A percentile compares a stretch with the other conserved stretches of the same genome.
Conservation (phyloP, 495 filamentous ascomycete species). For the Aspergillus funiculosus region DNA sequence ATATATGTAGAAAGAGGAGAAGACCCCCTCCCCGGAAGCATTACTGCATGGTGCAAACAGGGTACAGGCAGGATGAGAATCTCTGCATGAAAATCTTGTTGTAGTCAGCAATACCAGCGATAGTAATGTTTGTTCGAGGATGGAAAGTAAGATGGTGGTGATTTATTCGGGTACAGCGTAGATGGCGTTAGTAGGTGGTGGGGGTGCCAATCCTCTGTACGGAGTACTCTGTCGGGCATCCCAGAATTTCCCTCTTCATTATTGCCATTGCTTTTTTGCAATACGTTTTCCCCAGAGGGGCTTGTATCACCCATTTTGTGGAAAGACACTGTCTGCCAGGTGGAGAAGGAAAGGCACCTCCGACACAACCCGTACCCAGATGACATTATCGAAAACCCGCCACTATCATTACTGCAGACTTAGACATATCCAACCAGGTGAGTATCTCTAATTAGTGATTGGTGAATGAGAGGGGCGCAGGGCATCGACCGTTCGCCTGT, state of each 20-base stretch:
- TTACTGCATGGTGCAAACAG: constrained; percentile 27
- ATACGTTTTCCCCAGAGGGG: neutral
- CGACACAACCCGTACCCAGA: neutral
- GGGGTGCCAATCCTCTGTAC: constrained; percentile 18
- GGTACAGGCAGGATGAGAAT: constrained; percentile 14
- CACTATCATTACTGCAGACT: no score
- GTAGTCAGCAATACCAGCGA: constrained; percentile 17
- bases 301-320: neutral
- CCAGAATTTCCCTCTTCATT: constrained; percentile 1
- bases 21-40: constrained; percentile 16
- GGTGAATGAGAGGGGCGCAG: neutral
- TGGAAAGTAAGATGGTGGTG: constrained; percentile 9
- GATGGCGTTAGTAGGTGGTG: constrained; percentile 18
- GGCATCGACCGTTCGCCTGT: neutral
- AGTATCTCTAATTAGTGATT: neutral
- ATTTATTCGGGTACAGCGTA: constrained; percentile 16
- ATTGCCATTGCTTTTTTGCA: no score
- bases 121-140: constrained; percentile 11
- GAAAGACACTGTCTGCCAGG: neutral
- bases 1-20: constrained; percentile 13
- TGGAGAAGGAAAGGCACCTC: neutral
- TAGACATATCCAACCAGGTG: no score
- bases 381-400: no score
- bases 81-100: constrained; percentile 19
- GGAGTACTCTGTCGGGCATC: neutral